Base-by-base conservation (phyloP, 192 early-diverging fungal genomes). In the Nowakowskiella sp. region DNA sequence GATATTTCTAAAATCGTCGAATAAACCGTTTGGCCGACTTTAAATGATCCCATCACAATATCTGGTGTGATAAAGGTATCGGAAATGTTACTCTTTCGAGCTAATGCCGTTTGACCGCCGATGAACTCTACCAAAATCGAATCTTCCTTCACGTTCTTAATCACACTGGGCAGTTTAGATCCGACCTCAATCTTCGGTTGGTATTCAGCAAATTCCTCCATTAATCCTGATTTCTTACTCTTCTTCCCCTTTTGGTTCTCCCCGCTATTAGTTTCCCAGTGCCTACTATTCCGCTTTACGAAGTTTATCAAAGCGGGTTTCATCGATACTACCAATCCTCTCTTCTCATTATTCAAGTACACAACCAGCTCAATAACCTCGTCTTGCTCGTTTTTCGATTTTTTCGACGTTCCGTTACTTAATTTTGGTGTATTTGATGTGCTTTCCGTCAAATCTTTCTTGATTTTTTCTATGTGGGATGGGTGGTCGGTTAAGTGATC, bases 151-250 rank as follows among this genome's bases (percentile, higher is more conserved):
- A 85, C 70, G 49, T 81, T 85, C 39, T 69, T 72, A 32, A 95
- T 80, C 51, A 76, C 90, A 0, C 86, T 91, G 27, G 75, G 72
- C 6, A 90, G 55, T 8, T 90, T 64, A 46, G 78, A 68, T n/a
- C 81, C 87, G 3, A 64, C 62, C 13, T 70, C 57, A 39, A 44
- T 85, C 84, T 0, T 71, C 62, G 10, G 72, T 60, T 6, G 62
- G 50, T 7, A 53, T 44, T 23, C 30, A n/a, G n/a, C n/a, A n/a
- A n/a, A n/a, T n/a, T n/a, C n/a, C n/a, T n/a, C n/a, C n/a, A n/a
- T n/a, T 10, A 6, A 66, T 62, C 42, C 68, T 62, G 51, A 82
- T 65, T 30, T 79, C 66, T 1, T 72, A 78, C 33, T 81, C 75
- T 23, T 30, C 31, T 13, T 53, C n/a, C n/a, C n/a, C n/a, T n/a